Evolutionary conservation across 345 rosid species (phyloP).

Genomic region (Lumnitzera littorea): DNA sequence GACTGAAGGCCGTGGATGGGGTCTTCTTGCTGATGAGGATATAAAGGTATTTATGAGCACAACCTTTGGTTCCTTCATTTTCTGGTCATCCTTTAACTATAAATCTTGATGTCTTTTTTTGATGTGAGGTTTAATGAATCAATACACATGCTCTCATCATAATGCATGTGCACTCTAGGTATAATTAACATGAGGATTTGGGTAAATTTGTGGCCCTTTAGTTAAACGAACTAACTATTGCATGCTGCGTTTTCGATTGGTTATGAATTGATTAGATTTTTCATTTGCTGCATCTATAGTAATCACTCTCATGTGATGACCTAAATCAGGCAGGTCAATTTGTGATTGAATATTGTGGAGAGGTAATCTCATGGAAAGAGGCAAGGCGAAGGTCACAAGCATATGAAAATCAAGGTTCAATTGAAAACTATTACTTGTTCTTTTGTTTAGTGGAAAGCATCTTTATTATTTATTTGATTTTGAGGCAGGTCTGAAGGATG

Average conservation of each 20-base stretch:
- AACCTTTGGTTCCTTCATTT: background rate
- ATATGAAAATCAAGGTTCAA: constrained; percentile 67
- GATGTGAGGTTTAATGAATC: no score
- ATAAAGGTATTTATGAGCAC: constrained; percentile 48
- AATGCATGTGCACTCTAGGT: no score
- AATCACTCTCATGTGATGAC: background rate
- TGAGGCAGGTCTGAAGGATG: constrained; percentile 80
- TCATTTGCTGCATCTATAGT: no score
- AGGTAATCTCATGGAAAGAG: constrained; percentile 93
- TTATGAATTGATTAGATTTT: no score
- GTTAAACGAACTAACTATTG: no score
- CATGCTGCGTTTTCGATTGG: no score
- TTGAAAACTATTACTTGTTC: background rate
- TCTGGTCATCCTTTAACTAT: background rate
- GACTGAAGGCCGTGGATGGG: constrained; percentile 88
- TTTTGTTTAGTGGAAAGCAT: background rate
- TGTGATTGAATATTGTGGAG: constrained; percentile 94
- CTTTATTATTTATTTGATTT: constrained; percentile 8
- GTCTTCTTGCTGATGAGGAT: constrained; percentile 74
- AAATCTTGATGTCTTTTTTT: no score
- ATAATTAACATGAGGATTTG: no score
- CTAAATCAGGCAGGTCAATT: constrained; percentile 68
- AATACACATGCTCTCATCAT: no score
- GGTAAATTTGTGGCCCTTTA: no score
- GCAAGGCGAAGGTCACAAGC: constrained; percentile 78